Evolutionary conservation across 2,329 filamentous ascomycete species (phyloP).

Genomic region (Fusarium concolor): DNA sequence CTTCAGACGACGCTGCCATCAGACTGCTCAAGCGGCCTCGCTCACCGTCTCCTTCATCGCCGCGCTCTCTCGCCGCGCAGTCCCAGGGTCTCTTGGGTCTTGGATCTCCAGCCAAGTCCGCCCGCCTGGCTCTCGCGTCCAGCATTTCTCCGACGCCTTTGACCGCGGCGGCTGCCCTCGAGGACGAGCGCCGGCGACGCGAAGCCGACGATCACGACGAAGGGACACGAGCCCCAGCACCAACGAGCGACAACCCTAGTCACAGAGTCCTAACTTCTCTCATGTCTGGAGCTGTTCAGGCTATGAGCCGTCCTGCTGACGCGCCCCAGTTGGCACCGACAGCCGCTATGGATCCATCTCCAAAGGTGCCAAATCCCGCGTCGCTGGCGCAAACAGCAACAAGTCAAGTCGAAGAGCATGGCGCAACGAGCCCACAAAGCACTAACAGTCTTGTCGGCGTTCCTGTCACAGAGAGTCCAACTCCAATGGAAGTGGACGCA

Average conservation of each 20-base stretch:
- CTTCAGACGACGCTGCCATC: slow-evolving; percentile 53
- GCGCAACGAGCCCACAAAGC: slow-evolving; percentile 60
- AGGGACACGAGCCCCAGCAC: slow-evolving; percentile 54
- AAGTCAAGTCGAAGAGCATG: slow-evolving; percentile 52
- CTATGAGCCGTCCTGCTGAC: slow-evolving; percentile 68
- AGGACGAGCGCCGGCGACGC: slow-evolving; percentile 63
- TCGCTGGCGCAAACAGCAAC: slow-evolving; percentile 51
- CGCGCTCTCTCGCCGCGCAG: slow-evolving; percentile 47
- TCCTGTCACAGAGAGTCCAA: slow-evolving; percentile 62
- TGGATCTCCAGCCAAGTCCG: slow-evolving; percentile 65
- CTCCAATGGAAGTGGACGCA: slow-evolving; percentile 66
- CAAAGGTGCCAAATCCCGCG: slow-evolving; percentile 52
- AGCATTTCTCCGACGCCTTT: slow-evolving; percentile 60
- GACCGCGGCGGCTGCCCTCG: slow-evolving; percentile 65
- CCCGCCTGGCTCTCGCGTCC: slow-evolving; percentile 60
- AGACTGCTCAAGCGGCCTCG: slow-evolving; percentile 59
- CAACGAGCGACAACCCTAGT: slow-evolving; percentile 65
- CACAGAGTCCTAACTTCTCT: slow-evolving; percentile 65
- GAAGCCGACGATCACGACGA: slow-evolving; percentile 56
- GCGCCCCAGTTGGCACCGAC: slow-evolving; percentile 59
- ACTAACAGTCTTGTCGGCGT: slow-evolving; percentile 57
- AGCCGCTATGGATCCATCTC: slow-evolving; percentile 57
- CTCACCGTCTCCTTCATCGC: slow-evolving; percentile 59
- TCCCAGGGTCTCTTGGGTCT: slow-evolving; percentile 52
- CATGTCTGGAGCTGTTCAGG: slow-evolving; percentile 63